Conservation (phyloP, 805 yeast species). For the Candida hispaniensis region DNA sequence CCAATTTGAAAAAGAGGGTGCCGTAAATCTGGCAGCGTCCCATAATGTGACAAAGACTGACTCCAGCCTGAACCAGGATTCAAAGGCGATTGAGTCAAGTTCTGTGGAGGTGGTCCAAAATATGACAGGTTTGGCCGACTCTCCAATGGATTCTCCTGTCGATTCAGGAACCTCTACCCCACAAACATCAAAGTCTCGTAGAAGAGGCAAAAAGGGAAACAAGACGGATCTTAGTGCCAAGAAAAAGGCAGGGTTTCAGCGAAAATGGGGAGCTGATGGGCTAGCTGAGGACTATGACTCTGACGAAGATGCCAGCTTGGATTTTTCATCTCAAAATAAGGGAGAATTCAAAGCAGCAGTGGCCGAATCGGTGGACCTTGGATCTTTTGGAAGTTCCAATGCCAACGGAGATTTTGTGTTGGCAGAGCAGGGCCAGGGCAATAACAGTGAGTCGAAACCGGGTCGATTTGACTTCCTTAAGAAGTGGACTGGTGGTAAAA, state of each 20-base stretch:
- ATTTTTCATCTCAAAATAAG: slow-evolving; percentile 38
- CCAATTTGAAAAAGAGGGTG: slow-evolving; percentile 20
- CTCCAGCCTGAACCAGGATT: slow-evolving; percentile 1
- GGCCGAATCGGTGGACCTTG: slow-evolving; percentile 24
- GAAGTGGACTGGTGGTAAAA: slow-evolving; percentile 58
- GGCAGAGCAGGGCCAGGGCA: slow-evolving; percentile 48
- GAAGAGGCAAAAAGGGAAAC: slow-evolving; percentile 20
- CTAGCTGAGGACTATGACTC: slow-evolving; percentile 35
- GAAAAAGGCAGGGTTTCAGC: slow-evolving; percentile 29
- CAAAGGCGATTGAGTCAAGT: too few species aligned
- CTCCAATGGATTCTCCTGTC: too few species aligned
- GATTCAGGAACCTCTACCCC: slow-evolving; percentile 13
- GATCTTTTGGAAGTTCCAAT: slow-evolving; percentile 34
- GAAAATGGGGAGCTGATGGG: slow-evolving; percentile 65
- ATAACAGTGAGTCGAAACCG: slow-evolving; percentile 27
- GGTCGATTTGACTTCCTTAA: slow-evolving; percentile 46
- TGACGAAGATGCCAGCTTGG: slow-evolving; percentile 36
- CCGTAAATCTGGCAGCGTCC: slow-evolving; percentile 2
- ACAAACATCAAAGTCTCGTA: slow-evolving; percentile 10
- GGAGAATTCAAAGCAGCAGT: slow-evolving; percentile 20
- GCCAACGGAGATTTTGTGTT: slow-evolving; percentile 53
- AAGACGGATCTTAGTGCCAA: slow-evolving; percentile 17
- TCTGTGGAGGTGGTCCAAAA: too few species aligned
- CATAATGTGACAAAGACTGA: too few species aligned
- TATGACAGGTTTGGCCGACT: too few species aligned